Evolutionary conservation across 1,139 yeast species (phyloP), one percentile per base, ranked within the genome.

Genomic region (Candida labiduridarum): DNA sequence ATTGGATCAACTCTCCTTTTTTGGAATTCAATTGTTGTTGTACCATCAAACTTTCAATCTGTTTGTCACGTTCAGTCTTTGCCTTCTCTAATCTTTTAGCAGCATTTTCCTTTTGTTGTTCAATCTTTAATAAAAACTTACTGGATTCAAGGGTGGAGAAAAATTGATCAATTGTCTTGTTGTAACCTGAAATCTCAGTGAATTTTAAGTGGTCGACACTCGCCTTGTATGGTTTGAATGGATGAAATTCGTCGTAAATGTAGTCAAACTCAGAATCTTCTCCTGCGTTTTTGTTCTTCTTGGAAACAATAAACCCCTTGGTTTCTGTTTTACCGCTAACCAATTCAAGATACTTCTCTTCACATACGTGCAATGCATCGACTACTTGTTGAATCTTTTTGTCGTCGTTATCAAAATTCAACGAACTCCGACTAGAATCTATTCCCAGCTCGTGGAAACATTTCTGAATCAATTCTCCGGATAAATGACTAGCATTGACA

Each of bases 71-170:
- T 59, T 91, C 97, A 47, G 76, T 76, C 51, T 82, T 80, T 1
- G 97, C 97, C 51, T 83, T 82, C 29, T 85, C 84, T 35, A 94
- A 69, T 55, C 96, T 80, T 58, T 83, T 87, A 52, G 80, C 79
- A 0, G 97, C 96, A 49, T 82, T 79, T 33, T 79, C 79, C 62
- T 90, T 89, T 58, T 89, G 94, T 54, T 84, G 87, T 53, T 89
- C 95, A 31, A 88, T 81, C 33, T 41, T 48, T 42, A 45, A 34
- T 15, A 36, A 48, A 30, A 44, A 82, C 60, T 89, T 89, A 8
- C 90, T 83, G 1, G 96, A 85, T 61, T 92, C 96, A 15, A 91
- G 73, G 0, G 95, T 85, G 0, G 97, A 89, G 64, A 89, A 94
- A 63, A 88, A 94, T 45, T 74, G 76, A 66, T 94, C 99, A 25